Evolutionary conservation across 2,329 filamentous ascomycete genomes (phyloP), one percentile per base, ranked within the genome.

Genomic region (Colletotrichum siamense): DNA sequence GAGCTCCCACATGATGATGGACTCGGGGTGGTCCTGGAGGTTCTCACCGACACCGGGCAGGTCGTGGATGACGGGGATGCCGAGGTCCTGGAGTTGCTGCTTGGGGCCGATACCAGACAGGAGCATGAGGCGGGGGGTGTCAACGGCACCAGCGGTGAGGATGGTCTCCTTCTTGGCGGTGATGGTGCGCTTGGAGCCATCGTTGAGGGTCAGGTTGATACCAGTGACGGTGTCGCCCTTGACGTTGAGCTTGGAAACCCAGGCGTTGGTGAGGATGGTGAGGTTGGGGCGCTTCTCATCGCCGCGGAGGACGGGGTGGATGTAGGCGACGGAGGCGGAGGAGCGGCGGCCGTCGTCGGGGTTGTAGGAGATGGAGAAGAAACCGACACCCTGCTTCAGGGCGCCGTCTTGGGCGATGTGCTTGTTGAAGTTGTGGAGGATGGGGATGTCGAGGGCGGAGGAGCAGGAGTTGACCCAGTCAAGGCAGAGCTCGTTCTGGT

Each of bases 291-390:
- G 90, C 84, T 93, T 92, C 89, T 98, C 95, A 64, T 96, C 93
- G 55, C 95, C 95, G 55, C 94, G 92, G 69, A 98, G 91, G 81
- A 98, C 96, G 44, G 96, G 96, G 86, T 98, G 96, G 82, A 98
- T 96, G 87, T 98, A 98, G 22, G 96, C 96, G 26, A 98, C 95
- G 75, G 94, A 96, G 76, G 96, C 95, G 83, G 94, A 96, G 87
- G 94, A 96, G 78, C 96, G 92, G 80, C 92, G 91, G 82, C 95
- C 95, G 81, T 95, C 93, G 81, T 98, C 95, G 4, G 96, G 96
- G 87, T 98, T 98, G 88, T 98, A 98, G 49, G 95, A 93, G 79
- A 98, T 93, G 79, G 94, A 96, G 89, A 98, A 96, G 90, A 98
- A 98, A 72, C 96, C 96, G 32, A 97, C 94, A 65, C 94, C 94